Base-by-base conservation (phyloP, 108 stramenopile species). In the Craspedostauros australis region DNA sequence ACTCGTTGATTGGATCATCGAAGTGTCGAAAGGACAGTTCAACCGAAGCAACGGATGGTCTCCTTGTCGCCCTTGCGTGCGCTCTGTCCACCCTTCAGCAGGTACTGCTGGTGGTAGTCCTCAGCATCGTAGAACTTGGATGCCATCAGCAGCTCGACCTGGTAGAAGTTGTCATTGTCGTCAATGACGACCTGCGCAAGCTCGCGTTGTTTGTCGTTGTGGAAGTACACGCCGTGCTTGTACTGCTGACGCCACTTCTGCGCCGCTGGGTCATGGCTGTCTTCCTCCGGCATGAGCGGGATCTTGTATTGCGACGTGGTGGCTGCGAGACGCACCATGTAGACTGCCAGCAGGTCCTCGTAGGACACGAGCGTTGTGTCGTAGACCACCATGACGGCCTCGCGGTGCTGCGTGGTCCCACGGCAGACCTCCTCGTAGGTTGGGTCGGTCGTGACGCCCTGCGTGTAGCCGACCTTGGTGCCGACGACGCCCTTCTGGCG, bases 1-100 rank as follows among this genome's bases (percentile, higher is more conserved):
- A n/a, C n/a, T n/a, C n/a, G n/a, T n/a, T n/a, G n/a, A n/a, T n/a
- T n/a, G n/a, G n/a, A n/a, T n/a, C n/a, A n/a, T n/a, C n/a, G n/a
- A n/a, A n/a, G n/a, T n/a, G n/a, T n/a, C n/a, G n/a, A n/a, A n/a
- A n/a, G n/a, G n/a, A n/a, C n/a, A n/a, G n/a, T 60, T 84, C 45
- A 91, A 32, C 90, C 90, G 65, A 82, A 85, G 45, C 90, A 91
- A n/a, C 90, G 75, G 56, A 91, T 91, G 5, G 63, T 67, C 32
- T 72, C 80, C 25, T 63, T 70, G 28, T 72, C 60, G 15, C 68
- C 69, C 53, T 91, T 91, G 50, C 79, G 73, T 4, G 82, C 72
- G 54, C 72, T 72, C 64, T 97, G 94, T n/a, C 94, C 94, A 7
- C 94, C 93, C 62, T 95, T 94, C 57, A 83, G 58, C 32, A 97